Conservation (phyloP, 352 stramenopile species). For the Phytophthora podocarpi region DNA sequence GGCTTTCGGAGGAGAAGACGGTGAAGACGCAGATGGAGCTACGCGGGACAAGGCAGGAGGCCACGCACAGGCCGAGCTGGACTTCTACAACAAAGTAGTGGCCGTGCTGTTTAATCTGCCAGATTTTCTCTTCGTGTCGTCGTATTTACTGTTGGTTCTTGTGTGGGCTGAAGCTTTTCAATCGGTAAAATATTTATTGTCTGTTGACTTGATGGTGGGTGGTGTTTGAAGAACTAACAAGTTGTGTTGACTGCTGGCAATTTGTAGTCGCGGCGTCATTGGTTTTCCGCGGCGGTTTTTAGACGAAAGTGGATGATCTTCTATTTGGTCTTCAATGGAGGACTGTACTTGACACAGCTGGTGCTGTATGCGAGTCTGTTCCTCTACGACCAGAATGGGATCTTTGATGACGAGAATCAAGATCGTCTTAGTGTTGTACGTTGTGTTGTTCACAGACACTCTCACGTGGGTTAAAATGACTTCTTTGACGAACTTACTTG, state of each 20-base stretch:
- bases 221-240: constrained; percentile 4
- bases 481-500: constrained; percentile 5
- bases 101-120: constrained; percentile 92
- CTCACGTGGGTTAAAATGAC: not conserved
- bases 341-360: constrained; percentile 88
- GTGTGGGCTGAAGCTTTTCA: constrained; percentile 92
- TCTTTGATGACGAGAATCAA: constrained; percentile 79
- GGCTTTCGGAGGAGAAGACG: constrained; percentile 15
- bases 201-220: not conserved
- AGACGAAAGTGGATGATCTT: constrained; percentile 91
- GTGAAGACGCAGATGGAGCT: constrained; percentile 18
- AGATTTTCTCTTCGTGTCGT: constrained; percentile 92
- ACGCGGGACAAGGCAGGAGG: constrained; percentile 17
- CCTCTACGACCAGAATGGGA: constrained; percentile 79
- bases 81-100: constrained; percentile 92
- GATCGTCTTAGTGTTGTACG: constrained; percentile 73
- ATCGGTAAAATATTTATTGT: constrained; percentile 48
- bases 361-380: constrained; percentile 91
- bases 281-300: constrained; percentile 88
- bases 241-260: not conserved
- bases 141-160: constrained; percentile 90
- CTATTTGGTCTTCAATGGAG: constrained; percentile 92
- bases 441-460: not conserved
- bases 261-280: constrained; percentile 84
- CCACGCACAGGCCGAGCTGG: constrained; percentile 63